Conservation (phyloP, 331 rosid species). For the Erythrophleum ivorense region DNA sequence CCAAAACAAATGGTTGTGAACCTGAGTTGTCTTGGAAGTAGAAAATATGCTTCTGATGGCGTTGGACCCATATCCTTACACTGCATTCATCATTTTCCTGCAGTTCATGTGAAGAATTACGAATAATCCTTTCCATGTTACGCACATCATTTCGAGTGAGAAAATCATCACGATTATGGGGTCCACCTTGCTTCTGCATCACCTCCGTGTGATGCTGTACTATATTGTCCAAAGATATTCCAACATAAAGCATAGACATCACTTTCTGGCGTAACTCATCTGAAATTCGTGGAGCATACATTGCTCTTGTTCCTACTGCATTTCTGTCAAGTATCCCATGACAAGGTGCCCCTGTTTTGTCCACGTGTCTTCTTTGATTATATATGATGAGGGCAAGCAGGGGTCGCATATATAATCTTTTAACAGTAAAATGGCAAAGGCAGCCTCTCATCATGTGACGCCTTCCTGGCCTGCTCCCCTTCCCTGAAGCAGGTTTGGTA, state of each 20-base stretch:
- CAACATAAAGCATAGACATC: slow-evolving; percentile 74
- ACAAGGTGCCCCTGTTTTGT: slow-evolving; percentile 75
- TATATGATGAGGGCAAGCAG: slow-evolving; percentile 70
- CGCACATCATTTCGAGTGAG: slow-evolving; percentile 85
- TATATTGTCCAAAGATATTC: slow-evolving; percentile 70
- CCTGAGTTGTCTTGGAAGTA: slow-evolving; percentile 58
- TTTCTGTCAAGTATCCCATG: slow-evolving; percentile 75
- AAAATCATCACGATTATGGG: slow-evolving; percentile 78
- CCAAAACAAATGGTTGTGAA: slow-evolving; percentile 65
- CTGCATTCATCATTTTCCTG: slow-evolving; percentile 64
- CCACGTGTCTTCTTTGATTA: slow-evolving; percentile 76
- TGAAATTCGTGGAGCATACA: slow-evolving; percentile 85
- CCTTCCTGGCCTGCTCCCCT: slow-evolving; percentile 88
- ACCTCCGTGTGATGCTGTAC: slow-evolving; percentile 70
- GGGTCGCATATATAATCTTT: slow-evolving; percentile 71
- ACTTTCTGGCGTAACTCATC: slow-evolving; percentile 85
- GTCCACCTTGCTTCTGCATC: slow-evolving; percentile 76
- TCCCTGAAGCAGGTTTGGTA: slow-evolving; percentile 73
- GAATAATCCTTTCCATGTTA: slow-evolving; percentile 82
- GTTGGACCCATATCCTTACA: slow-evolving; percentile 73
- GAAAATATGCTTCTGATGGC: slow-evolving; percentile 70
- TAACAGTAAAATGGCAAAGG: slow-evolving; percentile 82
- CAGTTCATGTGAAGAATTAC: slow-evolving; percentile 63
- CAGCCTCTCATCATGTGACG: slow-evolving; percentile 94
- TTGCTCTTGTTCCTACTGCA: slow-evolving; percentile 88